Evolutionary conservation across 2,329 filamentous ascomycete genomes (phyloP), one percentile per base, ranked within the genome.

Genomic region (Canariomyces notabilis): DNA sequence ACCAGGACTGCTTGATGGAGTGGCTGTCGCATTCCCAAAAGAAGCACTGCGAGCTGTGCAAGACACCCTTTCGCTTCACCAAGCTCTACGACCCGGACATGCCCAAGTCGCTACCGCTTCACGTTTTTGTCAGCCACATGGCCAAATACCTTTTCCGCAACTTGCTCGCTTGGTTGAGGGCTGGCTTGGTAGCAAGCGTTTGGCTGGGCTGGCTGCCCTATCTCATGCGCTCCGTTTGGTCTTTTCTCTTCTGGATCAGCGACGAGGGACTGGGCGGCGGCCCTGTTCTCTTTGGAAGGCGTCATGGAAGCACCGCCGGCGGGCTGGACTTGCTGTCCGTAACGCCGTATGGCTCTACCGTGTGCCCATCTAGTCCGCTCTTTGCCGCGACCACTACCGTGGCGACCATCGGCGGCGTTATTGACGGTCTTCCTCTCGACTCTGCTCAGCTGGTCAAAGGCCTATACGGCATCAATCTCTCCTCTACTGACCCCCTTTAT

Each of bases 21-120:
- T 98, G 93, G 93, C 76, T 98, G 18, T 91, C 89, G 40, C 94
- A 98, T 67, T 97, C 93, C 2, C 90, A 98, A 65, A 98, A 98
- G 79, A 97, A 97, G 67, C 87, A 98, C 73, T 98, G 94, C 75
- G 93, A 98, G 72, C 82, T 98, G 29, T 98, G 93, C 81, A 98
- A 98, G 72, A 98, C 93, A 2, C 84, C 90, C 0, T 98, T 97
- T 63, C 87, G 89, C 50, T 98, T 98, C 72, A 98, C 93, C 43
- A 98, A 98, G 68, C 79, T 98, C 32, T 98, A 98, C 71, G 83
- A 90, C 51, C 89, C 89, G 4, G 80, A 90, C 61, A 98, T 98
- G 93, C 94, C 93, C 1, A 79, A 80, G 52, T 81, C 79, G 11
- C 76, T 98, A 12, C 93, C 94, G 0, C 76, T 83, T 33, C 77